These are phyloP conservation scores for Daldinia loculata DNA, from an alignment of 495 filamentous ascomycete genomes.

Conservation along the genomic window DNA sequence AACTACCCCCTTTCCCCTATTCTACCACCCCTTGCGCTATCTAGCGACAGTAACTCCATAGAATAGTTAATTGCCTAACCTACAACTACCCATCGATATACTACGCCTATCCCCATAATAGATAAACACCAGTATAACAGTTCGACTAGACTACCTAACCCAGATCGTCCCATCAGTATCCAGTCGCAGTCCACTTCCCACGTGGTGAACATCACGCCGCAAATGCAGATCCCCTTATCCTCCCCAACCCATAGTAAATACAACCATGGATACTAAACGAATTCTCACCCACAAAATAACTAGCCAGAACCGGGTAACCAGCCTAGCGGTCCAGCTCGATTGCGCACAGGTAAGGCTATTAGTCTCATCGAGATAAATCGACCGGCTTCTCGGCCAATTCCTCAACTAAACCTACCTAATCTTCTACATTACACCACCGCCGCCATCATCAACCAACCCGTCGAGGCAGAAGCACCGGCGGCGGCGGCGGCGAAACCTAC, in stretches of 20 bases:
- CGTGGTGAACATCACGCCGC: constrained; percentile 4
- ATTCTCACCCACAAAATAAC: background rate
- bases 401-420: background rate
- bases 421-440: background rate
- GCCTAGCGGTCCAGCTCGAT: background rate
- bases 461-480: background rate
- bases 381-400: background rate
- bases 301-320: background rate
- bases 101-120: background rate
- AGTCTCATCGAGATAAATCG: constrained; percentile 1
- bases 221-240: constrained; percentile 4
- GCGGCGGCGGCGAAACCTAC: background rate
- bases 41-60: background rate
- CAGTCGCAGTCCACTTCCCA: constrained; percentile 7
- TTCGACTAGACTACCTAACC: background rate
- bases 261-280: background rate
- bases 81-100: background rate
- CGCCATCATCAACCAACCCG: background rate
- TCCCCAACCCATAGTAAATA: background rate
- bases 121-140: background rate
- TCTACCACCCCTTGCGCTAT: background rate
- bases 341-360: background rate
- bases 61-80: background rate
- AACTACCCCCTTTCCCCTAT: background rate
- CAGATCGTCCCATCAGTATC: background rate